phyloP scores from a whole-genome alignment of 163 green algal genomes.

The Chlorella variabilis region DNA sequence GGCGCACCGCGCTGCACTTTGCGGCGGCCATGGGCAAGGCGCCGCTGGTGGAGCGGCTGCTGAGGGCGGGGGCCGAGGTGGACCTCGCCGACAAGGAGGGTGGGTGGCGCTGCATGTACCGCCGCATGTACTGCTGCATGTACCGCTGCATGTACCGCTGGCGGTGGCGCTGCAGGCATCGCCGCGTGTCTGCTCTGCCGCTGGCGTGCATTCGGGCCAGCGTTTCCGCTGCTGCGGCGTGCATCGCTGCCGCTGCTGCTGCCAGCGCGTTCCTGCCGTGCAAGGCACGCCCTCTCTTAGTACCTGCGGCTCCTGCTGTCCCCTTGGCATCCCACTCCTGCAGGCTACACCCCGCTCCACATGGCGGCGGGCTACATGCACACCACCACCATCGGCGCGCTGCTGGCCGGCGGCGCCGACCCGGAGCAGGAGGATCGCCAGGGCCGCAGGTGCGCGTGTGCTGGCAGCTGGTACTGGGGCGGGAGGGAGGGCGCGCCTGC shows the following conservation, averaged over 20 bases:
- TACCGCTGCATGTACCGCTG: background rate
- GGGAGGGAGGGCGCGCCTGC: too few species aligned
- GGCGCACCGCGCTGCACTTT: conserved; percentile 75
- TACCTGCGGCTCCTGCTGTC: too few species aligned
- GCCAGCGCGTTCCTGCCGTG: too few species aligned
- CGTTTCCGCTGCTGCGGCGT: background rate
- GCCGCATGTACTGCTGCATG: background rate
- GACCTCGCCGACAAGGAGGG: conserved; percentile 78
- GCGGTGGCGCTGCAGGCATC: too few species aligned
- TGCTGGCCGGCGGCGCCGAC: conserved; percentile 87
- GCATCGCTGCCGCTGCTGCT: background rate
- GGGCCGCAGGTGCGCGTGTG: conserved; percentile 53
- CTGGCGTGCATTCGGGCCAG: too few species aligned
- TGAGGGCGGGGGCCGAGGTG: conserved; percentile 71
- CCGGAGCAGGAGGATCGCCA: conserved; percentile 81
- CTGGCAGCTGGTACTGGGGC: background rate
- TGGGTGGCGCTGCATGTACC: conserved; percentile 25
- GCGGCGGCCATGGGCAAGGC: conserved; percentile 66
- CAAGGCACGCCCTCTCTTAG: too few species aligned
- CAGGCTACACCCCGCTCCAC: conserved; percentile 93
- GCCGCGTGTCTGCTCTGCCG: too few species aligned
- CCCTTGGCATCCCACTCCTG: too few species aligned
- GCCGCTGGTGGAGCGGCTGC: conserved; percentile 61
- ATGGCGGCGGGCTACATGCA: conserved; percentile 95
- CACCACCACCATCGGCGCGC: conserved; percentile 66